Base-by-base conservation (phyloP, 129 eudicot genomes). In the Apium graveolens region DNA sequence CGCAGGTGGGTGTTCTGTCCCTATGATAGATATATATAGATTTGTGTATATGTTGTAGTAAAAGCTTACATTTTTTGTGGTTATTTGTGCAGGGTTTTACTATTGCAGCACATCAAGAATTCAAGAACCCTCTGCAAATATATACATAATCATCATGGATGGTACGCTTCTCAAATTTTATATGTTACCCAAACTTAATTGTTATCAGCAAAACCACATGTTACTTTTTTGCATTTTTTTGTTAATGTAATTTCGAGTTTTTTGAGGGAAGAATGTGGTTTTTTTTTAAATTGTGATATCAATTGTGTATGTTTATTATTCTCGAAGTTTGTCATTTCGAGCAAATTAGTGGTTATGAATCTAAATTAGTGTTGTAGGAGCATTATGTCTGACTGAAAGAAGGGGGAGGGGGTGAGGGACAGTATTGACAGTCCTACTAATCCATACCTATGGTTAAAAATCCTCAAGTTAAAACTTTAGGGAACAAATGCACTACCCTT, bases 71-170 rank as follows among this genome's bases (percentile, higher is more conserved):
- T 7, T 55, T 24, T 55, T 24, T 7, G 62, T 51, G 21, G 3
- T 49, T 24, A 49, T 49, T 49, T 49, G 57, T 49, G 57, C 20
- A 18, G 57, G 68, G 68, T n/a, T 60, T 3, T 26, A 24, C 66
- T n/a, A 60, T 60, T 60, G 68, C 32, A 49, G 57, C 57, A 60
- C 34, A 60, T 60, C 68, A 60, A 60, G 66, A 57, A 57, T n/a
- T n/a, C 14, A 57, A 57, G 32, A 60, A 60, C 5, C 11, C 34
- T 60, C 68, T 60, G 34, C 62, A 20, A 5, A 49, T 5, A 17
- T 53, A 16, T 51, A 20, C 21, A 48, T 45, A 45, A 32, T 31
- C 37, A 32, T 66, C 72, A 66, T 66, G 72, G 72, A 66, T 66
- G 72, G 72, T 66, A 66, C 31, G 72, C 9, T 66, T 66, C 18